Base-by-base conservation (phyloP, 2,329 filamentous ascomycete genomes). In the Neopestalotiopsis sp. region DNA sequence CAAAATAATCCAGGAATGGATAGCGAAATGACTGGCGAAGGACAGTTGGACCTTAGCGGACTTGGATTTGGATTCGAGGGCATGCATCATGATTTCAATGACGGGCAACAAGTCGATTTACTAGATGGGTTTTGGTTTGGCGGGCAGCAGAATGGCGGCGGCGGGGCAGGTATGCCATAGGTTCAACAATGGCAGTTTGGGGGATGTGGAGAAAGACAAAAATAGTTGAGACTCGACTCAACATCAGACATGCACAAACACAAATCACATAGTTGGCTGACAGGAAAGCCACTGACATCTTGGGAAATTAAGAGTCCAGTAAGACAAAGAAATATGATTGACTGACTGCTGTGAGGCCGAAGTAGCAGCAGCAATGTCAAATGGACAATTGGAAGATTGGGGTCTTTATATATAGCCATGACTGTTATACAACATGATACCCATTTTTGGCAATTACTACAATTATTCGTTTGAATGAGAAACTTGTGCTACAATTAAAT, bases 41-140 rank as follows among this genome's bases (percentile, higher is more conserved):
- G 83, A 72, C 84, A 87, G 79, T 83, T 90, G 74, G 90, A 92
- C 72, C 84, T 93, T 61, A 62, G 59, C 32, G 90, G 90, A 0
- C 90, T 91, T 71, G 90, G 90, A 68, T 84, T 93, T 61, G 90
- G 90, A 42, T 90, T 88, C 87, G 85, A 89, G 70, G 84, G 85
- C 13, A 83, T 90, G 76, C 85, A 89, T 74, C 89, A 91, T 73
- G 90, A 92, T 74, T 91, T 86, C 69, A 84, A 84, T 69, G 87
- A 90, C 61, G 84, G 84, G 65, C 84, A 88, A 76, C 85, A 89
- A 75, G 85, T 92, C 75, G 88, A 92, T 69, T 86, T 91, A 0
- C 93, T 94, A 79, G 91, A 93, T 75, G 89, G 89, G 0, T 93
- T 93, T 77, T 92, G 92, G 81, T 92, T 92, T 76, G 90, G 90